A percentile compares a stretch with the other conserved stretches of the same genome.
Evolutionary conservation across 2,329 filamentous ascomycete genomes (phyloP).

Genomic region (Penicillium sp.): DNA sequence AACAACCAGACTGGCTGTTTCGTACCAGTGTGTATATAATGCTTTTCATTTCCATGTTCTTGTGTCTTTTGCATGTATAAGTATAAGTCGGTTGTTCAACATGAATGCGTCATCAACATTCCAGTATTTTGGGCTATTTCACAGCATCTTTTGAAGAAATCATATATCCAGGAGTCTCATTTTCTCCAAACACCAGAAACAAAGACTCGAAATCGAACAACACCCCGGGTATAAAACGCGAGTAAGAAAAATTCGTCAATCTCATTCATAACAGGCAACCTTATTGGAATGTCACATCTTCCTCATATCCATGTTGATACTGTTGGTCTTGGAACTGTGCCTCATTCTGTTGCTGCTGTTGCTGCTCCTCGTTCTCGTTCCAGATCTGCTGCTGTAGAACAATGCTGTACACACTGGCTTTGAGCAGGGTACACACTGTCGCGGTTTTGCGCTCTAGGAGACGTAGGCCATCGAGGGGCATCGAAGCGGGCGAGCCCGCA

Average conservation of each 20-base stretch:
- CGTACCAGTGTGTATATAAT: slow-evolving; percentile 29
- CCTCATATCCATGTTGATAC: slow-evolving; percentile 20
- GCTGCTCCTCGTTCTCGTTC: slow-evolving; percentile 53
- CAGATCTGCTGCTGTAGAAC: slow-evolving; percentile 96
- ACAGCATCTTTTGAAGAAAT: slow-evolving; percentile 10
- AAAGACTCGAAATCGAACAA: slow-evolving; percentile 2
- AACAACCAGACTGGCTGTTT: slow-evolving; percentile 12
- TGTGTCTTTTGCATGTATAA: slow-evolving; percentile 33
- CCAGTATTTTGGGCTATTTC: slow-evolving; percentile 8
- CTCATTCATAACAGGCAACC: slow-evolving; percentile 7
- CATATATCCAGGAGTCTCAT: slow-evolving; percentile 7
- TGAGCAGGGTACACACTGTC: slow-evolving; percentile 90
- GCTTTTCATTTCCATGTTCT: slow-evolving; percentile 18
- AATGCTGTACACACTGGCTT: slow-evolving; percentile 98
- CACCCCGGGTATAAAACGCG: slow-evolving; percentile 12
- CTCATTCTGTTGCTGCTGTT: slow-evolving; percentile 30
- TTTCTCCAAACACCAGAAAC: background rate
- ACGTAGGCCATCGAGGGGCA: slow-evolving; percentile 75
- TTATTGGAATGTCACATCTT: slow-evolving; percentile 29
- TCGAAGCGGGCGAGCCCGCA: slow-evolving; percentile 69
- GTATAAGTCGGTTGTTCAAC: slow-evolving; percentile 24
- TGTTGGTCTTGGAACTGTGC: slow-evolving; percentile 23
- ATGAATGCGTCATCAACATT: slow-evolving; percentile 21
- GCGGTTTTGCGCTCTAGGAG: slow-evolving; percentile 93
- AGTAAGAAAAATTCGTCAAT: slow-evolving; percentile 5